Evolutionary conservation across 768 basidiomycete genomes (phyloP).

Genomic region (Pleurotus giganteus): DNA sequence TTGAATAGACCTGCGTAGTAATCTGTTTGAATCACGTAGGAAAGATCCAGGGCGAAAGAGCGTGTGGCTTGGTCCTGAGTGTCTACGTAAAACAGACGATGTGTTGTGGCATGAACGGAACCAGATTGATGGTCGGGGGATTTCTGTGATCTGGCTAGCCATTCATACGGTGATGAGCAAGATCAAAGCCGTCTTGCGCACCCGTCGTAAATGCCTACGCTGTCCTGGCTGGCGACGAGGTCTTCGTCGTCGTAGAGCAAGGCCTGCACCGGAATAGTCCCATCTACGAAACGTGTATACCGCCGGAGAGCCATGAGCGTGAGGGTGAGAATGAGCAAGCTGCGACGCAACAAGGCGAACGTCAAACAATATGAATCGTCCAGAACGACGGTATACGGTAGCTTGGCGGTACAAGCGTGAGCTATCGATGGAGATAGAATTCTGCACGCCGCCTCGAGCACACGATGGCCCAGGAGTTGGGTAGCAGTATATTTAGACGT

Average conservation of each 20-base stretch:
- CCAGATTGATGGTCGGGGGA: conserved; percentile 77
- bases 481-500: conserved; percentile 6
- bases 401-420: conserved; percentile 7
- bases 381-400: not conserved
- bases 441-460: not conserved
- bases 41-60: conserved; percentile 71
- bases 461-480: conserved; percentile 1
- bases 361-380: not conserved
- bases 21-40: conserved; percentile 71
- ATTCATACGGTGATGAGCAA: not conserved
- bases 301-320: conserved; percentile 51
- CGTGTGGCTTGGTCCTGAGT: conserved; percentile 39
- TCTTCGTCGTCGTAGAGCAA: conserved; percentile 82
- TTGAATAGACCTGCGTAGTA: conserved; percentile 89
- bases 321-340: conserved; percentile 17
- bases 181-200: conserved; percentile 32
- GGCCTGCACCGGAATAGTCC: conserved; percentile 74
- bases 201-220: conserved; percentile 92
- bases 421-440: conserved; percentile 5
- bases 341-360: not conserved
- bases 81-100: conserved; percentile 84
- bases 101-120: conserved; percentile 69
- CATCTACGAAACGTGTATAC: conserved; percentile 60
- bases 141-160: conserved; percentile 68
- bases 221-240: conserved; percentile 67